Evolutionary conservation across 768 basidiomycete genomes (phyloP).

Genomic region (Botryobasidium botryosum): DNA sequence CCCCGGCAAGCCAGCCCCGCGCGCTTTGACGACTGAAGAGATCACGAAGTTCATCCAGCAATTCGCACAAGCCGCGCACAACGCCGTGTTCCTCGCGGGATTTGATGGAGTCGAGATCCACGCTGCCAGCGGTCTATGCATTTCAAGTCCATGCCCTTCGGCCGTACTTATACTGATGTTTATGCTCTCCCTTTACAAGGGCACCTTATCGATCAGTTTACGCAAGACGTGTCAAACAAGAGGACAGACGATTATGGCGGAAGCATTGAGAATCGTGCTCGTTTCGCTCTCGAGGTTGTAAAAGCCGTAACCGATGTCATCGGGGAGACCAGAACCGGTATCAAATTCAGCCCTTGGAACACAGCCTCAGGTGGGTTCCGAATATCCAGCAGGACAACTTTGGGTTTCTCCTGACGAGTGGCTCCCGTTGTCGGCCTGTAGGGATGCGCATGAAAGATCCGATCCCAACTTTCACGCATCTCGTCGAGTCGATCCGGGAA

Average conservation of each 20-base stretch:
- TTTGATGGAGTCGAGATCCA: constrained; percentile 22
- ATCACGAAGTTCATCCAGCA: constrained; percentile 14
- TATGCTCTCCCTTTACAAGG: too few relatives aligned
- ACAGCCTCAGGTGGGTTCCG: constrained; percentile 30
- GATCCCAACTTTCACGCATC: constrained; percentile 35
- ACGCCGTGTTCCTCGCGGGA: constrained; percentile 19
- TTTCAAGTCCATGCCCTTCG: too few relatives aligned
- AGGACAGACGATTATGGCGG: constrained; percentile 32
- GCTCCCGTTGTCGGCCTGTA: background rate
- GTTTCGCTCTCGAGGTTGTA: constrained; percentile 25
- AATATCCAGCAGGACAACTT: background rate
- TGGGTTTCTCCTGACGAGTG: background rate
- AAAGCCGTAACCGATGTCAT: constrained; percentile 23
- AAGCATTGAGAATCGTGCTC: constrained; percentile 24
- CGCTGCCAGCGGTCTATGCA: constrained; percentile 16
- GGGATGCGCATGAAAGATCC: constrained; percentile 27
- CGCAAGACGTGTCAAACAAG: constrained; percentile 21
- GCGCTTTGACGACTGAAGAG: constrained; percentile 15
- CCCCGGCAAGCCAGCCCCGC: constrained; percentile 12
- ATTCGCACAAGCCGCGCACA: constrained; percentile 17
- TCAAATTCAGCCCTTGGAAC: constrained; percentile 32
- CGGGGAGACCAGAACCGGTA: constrained; percentile 26
- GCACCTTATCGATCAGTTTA: constrained; percentile 25
- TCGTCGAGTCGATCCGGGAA: constrained; percentile 30
- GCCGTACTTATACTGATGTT: too few relatives aligned